Evolutionary conservation across 305 asterid species (phyloP).

Genomic region (Fraxinus latifolia): DNA sequence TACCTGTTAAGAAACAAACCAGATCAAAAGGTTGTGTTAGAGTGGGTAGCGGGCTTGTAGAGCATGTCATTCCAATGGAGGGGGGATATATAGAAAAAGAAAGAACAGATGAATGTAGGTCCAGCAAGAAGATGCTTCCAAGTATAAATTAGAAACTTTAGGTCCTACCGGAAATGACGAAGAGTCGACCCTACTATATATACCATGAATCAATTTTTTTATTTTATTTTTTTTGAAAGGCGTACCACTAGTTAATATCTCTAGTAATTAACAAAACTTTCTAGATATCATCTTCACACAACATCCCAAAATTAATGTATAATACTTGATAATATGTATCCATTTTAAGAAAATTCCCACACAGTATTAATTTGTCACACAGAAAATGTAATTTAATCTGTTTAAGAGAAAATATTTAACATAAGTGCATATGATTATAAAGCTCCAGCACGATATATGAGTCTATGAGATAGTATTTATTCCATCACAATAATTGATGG

Average conservation of each 20-base stretch:
- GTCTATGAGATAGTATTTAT: not conserved
- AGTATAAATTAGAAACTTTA: not conserved
- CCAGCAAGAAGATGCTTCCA: not conserved
- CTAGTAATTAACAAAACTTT: not conserved
- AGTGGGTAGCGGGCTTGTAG: not conserved
- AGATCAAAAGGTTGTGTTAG: not conserved
- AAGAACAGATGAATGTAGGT: not conserved
- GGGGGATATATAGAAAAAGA: not conserved
- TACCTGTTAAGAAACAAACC: constrained; percentile 34
- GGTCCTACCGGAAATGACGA: not conserved
- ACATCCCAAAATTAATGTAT: not conserved
- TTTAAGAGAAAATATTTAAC: not conserved
- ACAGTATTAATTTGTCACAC: not conserved
- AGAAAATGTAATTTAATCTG: not conserved
- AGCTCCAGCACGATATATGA: not conserved
- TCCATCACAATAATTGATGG: not conserved
- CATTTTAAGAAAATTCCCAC: not conserved
- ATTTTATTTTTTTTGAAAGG: not conserved
- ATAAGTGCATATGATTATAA: not conserved
- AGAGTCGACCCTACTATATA: not conserved
- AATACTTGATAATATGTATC: not conserved
- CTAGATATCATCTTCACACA: not conserved
- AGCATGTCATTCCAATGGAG: not conserved
- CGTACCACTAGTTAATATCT: not conserved
- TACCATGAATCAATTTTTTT: not conserved